A percentile compares a stretch with the other conserved stretches of the same genome.
Conservation (phyloP, 345 rosid species). For the Mangifera indica region DNA sequence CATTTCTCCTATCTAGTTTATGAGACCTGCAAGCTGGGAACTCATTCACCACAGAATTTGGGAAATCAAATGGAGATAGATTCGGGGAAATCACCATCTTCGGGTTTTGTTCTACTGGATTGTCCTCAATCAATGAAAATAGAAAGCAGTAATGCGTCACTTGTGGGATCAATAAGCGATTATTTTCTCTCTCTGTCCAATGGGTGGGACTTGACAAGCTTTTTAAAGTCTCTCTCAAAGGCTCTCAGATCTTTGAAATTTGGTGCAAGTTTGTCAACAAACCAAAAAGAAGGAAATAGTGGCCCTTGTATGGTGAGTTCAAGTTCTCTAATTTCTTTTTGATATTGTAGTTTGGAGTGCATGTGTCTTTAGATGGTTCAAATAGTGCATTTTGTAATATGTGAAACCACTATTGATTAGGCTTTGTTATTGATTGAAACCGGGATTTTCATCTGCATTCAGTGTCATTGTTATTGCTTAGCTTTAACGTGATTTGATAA, state of each 20-base stretch:
- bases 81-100: conserved; percentile 58
- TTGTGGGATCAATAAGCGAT: conserved; percentile 95
- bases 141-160: conserved; percentile 88
- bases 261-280: conserved; percentile 54
- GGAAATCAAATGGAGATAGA: conserved; percentile 88
- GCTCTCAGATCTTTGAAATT: conserved; percentile 78
- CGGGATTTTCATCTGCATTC: neutral
- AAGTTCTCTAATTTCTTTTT: neutral
- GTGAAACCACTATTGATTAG: neutral
- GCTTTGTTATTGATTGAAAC: neutral
- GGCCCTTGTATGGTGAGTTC: conserved; percentile 74
- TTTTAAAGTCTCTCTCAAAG: conserved; percentile 90
- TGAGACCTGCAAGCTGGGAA: conserved; percentile 91
- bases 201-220: conserved; percentile 96
- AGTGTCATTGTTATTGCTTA: neutral
- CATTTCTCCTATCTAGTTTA: conserved; percentile 53
- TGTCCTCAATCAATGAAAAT: conserved; percentile 99
- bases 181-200: conserved; percentile 95
- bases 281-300: conserved; percentile 81
- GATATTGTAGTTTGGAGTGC: neutral
- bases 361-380: neutral
- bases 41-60: conserved; percentile 76
- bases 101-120: conserved; percentile 89
- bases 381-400: neutral
- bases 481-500: neutral